phyloP scores from a whole-genome alignment of 148 eudicot species.

The Limonium bicolor region DNA sequence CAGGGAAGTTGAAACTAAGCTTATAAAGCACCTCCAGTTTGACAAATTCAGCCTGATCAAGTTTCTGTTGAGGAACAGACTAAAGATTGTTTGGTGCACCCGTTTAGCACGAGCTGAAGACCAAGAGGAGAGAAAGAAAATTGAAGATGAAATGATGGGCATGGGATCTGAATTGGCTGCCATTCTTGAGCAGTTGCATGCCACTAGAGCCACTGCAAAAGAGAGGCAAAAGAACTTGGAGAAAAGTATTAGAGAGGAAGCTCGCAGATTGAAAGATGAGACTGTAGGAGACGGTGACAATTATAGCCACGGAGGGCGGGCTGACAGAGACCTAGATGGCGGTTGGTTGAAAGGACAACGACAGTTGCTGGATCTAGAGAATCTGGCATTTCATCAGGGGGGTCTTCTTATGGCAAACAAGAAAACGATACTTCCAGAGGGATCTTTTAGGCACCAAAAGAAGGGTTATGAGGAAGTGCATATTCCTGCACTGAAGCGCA shows the following conservation, averaged over 20 bases:
- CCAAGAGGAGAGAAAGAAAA: conserved; percentile 43
- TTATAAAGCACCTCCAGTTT: conserved; percentile 46
- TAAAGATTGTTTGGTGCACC: conserved; percentile 70
- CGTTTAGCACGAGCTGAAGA: conserved; percentile 71
- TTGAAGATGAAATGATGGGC: conserved; percentile 55
- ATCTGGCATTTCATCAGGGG: conserved; percentile 48
- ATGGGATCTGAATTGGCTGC: conserved; percentile 40
- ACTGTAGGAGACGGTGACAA: conserved; percentile 31
- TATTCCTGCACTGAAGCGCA: conserved; percentile 59
- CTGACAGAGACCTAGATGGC: conserved; percentile 43
- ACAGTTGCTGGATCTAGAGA: conserved; percentile 59
- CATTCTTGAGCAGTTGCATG: conserved; percentile 68
- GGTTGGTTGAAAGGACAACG: conserved; percentile 68
- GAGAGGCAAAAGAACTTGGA: conserved; percentile 73
- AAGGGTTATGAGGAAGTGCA: conserved; percentile 75
- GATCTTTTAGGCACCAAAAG: conserved; percentile 37
- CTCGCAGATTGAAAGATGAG: conserved; percentile 54
- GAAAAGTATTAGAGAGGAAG: conserved; percentile 63
- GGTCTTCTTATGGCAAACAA: conserved; percentile 60
- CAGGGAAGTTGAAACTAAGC: conserved; percentile 44
- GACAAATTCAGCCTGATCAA: conserved; percentile 50
- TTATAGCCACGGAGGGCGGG: conserved; percentile 20
- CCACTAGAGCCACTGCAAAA: conserved; percentile 66
- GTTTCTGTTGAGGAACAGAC: conserved; percentile 43
- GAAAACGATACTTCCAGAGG: conserved; percentile 46